Evolutionary conservation across 2,329 filamentous ascomycete species (phyloP).

Genomic region (Aspergillus ochraceus): DNA sequence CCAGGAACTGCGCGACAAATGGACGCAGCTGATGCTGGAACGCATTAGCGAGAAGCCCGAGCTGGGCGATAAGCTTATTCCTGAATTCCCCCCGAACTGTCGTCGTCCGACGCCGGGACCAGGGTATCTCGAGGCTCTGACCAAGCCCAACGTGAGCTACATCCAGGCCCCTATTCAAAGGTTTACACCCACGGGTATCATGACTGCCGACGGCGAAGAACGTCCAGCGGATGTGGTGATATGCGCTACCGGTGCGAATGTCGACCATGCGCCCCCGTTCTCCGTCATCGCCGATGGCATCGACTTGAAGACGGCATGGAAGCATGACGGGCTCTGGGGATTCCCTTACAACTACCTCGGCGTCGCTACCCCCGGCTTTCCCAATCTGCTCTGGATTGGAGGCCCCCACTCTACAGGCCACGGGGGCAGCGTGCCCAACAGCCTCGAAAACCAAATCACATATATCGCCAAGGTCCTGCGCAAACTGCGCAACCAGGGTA

Average conservation of each 20-base stretch:
- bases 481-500: constrained; percentile 66
- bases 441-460: constrained; percentile 64
- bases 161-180: constrained; percentile 58
- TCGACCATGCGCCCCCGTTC: constrained; percentile 60
- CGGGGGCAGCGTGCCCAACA: constrained; percentile 67
- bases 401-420: constrained; percentile 62
- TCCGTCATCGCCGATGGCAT: constrained; percentile 57
- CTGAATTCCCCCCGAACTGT: constrained; percentile 65
- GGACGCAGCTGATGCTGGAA: constrained; percentile 54
- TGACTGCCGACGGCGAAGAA: constrained; percentile 57
- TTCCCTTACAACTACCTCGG: constrained; percentile 70
- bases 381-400: constrained; percentile 65
- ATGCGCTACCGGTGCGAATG: constrained; percentile 68
- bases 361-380: constrained; percentile 63
- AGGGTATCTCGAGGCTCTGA: constrained; percentile 66
- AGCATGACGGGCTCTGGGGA: constrained; percentile 54
- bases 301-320: constrained; percentile 60
- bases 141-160: constrained; percentile 62
- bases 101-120: constrained; percentile 65
- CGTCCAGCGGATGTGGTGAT: constrained; percentile 65
- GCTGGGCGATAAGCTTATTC: constrained; percentile 57
- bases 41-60: constrained; percentile 57
- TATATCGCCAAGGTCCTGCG: constrained; percentile 68
- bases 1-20: constrained; percentile 48
- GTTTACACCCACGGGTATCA: constrained; percentile 61